Conservation (phyloP, 2,329 filamentous ascomycete species). For the Ambrosiella cleistominuta region DNA sequence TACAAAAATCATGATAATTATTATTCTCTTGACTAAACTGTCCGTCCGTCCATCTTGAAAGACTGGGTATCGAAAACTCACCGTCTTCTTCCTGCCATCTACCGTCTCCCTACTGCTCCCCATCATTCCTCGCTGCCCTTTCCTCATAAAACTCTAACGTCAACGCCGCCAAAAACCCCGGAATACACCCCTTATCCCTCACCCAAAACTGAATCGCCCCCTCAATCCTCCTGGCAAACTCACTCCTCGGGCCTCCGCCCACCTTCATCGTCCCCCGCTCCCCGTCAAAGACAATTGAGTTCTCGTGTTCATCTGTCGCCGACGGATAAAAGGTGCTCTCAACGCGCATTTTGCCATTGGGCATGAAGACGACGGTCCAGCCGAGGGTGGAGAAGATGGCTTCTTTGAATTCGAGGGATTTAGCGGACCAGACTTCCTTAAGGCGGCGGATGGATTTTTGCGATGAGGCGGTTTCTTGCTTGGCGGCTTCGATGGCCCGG, state of each 20-base stretch:
- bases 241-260: slow-evolving; percentile 68
- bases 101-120: neutral
- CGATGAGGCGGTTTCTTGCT: slow-evolving; percentile 49
- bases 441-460: slow-evolving; percentile 74
- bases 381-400: slow-evolving; percentile 82
- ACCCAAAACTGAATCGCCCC: slow-evolving; percentile 93
- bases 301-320: slow-evolving; percentile 49
- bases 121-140: slow-evolving; percentile 20
- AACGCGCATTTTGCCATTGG: slow-evolving; percentile 90
- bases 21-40: neutral
- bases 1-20: neutral
- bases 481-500: slow-evolving; percentile 56
- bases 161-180: slow-evolving; percentile 77
- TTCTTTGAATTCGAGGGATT: slow-evolving; percentile 87
- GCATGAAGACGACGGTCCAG: slow-evolving; percentile 89
- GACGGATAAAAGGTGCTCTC: slow-evolving; percentile 71
- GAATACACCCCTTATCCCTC: slow-evolving; percentile 79
- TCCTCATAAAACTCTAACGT: slow-evolving; percentile 88
- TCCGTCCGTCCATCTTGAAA: neutral
- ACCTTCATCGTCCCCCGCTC: slow-evolving; percentile 98
- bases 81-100: neutral
- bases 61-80: neutral
- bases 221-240: slow-evolving; percentile 70
- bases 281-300: slow-evolving; percentile 70
- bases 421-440: slow-evolving; percentile 82